These are phyloP conservation scores for Colletotrichum sp. DNA, from an alignment of 2,329 filamentous ascomycete genomes.

Conservation along the genomic window DNA sequence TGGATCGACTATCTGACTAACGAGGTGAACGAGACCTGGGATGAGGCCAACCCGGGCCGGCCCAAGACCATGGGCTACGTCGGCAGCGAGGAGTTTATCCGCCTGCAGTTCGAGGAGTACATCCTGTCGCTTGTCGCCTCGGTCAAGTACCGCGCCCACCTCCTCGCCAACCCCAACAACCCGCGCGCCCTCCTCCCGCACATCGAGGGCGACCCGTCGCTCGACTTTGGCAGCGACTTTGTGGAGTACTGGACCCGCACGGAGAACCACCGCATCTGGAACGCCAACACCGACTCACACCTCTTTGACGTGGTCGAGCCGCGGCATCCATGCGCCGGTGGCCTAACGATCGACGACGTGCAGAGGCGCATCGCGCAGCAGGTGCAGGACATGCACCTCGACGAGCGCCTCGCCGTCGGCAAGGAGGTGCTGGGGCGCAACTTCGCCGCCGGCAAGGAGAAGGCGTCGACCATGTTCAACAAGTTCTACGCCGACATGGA, in stretches of 20 bases:
- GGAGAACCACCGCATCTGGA: conserved; percentile 91
- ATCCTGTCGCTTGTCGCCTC: conserved; percentile 86
- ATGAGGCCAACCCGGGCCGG: conserved; percentile 83
- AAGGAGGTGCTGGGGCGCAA: conserved; percentile 88
- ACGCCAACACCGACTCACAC: conserved; percentile 79
- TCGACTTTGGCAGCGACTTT: conserved; percentile 85
- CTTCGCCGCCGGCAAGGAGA: conserved; percentile 85
- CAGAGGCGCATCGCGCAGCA: conserved; percentile 89
- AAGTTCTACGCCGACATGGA: conserved; percentile 93
- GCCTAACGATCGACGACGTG: conserved; percentile 91
- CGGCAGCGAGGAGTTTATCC: conserved; percentile 96
- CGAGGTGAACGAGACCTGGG: conserved; percentile 95
- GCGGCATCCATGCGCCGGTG: conserved; percentile 90
- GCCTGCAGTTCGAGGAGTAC: conserved; percentile 97
- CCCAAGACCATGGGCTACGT: conserved; percentile 96
- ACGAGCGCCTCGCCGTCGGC: conserved; percentile 85
- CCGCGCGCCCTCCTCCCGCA: conserved; percentile 67
- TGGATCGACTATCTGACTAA: conserved; percentile 98
- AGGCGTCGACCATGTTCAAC: conserved; percentile 86
- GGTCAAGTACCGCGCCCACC: conserved; percentile 85
- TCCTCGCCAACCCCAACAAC: conserved; percentile 57
- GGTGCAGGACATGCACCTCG: conserved; percentile 90
- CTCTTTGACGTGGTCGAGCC: conserved; percentile 95
- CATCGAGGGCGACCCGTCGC: conserved; percentile 81
- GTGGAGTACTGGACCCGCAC: conserved; percentile 87